Percentiles rank a stretch among this genome's conserved stretches.
These are phyloP conservation scores for Beauveria caledonica DNA, from an alignment of 2,329 filamentous ascomycete species.

Conservation along the genomic window DNA sequence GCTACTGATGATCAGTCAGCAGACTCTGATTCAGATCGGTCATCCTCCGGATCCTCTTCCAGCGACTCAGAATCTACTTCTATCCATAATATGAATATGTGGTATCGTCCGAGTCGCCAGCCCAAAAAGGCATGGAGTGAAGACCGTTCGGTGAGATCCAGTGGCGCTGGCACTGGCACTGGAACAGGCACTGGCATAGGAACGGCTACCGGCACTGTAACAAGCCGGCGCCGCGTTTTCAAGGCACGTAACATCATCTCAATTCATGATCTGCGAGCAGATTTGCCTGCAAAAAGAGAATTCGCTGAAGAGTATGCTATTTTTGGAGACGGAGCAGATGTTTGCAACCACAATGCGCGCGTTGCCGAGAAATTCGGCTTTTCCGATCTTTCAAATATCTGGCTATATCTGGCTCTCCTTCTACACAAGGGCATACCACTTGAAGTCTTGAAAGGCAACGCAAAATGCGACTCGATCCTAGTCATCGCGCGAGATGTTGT, in stretches of 20 bases:
- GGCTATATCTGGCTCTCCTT: constrained; percentile 72
- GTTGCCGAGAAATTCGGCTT: constrained; percentile 66
- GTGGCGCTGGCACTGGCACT: constrained; percentile 50
- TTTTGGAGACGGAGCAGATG: constrained; percentile 70
- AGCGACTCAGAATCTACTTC: constrained; percentile 57
- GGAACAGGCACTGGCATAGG: constrained; percentile 47
- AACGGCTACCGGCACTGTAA: constrained; percentile 37
- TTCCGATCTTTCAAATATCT: constrained; percentile 68
- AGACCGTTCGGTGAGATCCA: constrained; percentile 50
- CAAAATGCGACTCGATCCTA: constrained; percentile 52
- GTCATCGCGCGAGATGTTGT: constrained; percentile 60
- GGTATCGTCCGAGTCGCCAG: constrained; percentile 45
- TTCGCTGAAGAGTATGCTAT: constrained; percentile 76
- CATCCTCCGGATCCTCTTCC: constrained; percentile 42
- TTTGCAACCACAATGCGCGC: constrained; percentile 76
- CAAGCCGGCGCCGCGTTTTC: constrained; percentile 38
- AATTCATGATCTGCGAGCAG: constrained; percentile 59
- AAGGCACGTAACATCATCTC: constrained; percentile 62
- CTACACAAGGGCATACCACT: constrained; percentile 69
- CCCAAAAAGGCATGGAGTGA: constrained; percentile 49
- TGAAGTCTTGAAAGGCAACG: constrained; percentile 48
- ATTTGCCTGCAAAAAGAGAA: constrained; percentile 70
- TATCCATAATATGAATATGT: constrained; percentile 48
- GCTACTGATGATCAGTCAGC: constrained; percentile 42
- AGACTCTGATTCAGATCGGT: constrained; percentile 36